phyloP scores from a whole-genome alignment of 1,284 basidiomycete species.

The Flammula alnicola region DNA sequence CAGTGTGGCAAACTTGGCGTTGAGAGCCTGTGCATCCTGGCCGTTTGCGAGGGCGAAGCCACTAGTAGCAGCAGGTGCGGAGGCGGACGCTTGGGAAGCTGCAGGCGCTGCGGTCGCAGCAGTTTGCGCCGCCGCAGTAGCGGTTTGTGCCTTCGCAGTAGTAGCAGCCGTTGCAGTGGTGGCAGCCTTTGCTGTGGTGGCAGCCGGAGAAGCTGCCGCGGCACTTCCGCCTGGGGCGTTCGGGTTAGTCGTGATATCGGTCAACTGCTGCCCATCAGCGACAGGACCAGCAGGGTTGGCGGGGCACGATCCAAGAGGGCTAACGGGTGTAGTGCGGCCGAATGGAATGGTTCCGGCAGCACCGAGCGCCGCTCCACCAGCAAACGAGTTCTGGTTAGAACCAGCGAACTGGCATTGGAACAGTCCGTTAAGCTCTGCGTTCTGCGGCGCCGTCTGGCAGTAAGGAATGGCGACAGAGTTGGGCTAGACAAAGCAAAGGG shows the following conservation, averaged over 20 bases:
- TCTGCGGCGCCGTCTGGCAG: conserved; percentile 53
- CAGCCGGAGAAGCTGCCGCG: conserved; percentile 16
- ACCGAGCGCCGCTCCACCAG: conserved; percentile 40
- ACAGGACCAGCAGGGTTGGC: conserved; percentile 49
- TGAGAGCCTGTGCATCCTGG: conserved; percentile 43
- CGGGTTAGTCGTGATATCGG: conserved; percentile 46
- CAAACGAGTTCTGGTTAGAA: conserved; percentile 48
- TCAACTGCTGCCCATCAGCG: conserved; percentile 57
- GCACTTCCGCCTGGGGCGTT: conserved; percentile 30
- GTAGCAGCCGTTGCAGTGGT: too few species aligned
- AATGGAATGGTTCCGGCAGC: conserved; percentile 50
- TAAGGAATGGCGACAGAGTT: conserved; percentile 52
- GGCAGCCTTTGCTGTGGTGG: conserved; percentile 19
- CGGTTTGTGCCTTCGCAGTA: too few species aligned
- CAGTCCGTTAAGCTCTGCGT: conserved; percentile 53
- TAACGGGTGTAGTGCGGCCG: conserved; percentile 43
- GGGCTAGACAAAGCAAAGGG: conserved; percentile 37
- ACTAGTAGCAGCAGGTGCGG: conserved; percentile 13
- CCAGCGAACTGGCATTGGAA: conserved; percentile 62
- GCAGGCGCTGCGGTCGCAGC: conserved; percentile 9
- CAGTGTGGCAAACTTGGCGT: conserved; percentile 43
- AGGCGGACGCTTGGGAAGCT: conserved; percentile 4
- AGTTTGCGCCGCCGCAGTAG: too few species aligned
- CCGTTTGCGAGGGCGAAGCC: conserved; percentile 43
- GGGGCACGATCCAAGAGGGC: conserved; percentile 55